Conservation (phyloP, 352 stramenopile genomes). For the Pythium apleroticum region DNA sequence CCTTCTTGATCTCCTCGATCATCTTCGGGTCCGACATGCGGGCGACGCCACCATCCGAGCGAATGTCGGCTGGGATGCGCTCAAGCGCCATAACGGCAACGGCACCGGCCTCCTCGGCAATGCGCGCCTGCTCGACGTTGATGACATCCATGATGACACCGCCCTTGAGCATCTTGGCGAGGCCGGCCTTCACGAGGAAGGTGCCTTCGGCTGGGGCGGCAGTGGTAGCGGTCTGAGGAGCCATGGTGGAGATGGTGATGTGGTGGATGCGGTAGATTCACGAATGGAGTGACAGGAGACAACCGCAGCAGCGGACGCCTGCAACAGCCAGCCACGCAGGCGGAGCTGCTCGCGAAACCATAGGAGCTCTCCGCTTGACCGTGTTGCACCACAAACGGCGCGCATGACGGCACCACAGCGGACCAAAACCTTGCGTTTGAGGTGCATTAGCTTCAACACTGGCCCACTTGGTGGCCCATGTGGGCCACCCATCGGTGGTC, state of each 20-base stretch:
- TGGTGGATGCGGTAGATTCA: constrained; percentile 17
- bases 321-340: neutral
- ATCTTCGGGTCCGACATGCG: constrained; percentile 97
- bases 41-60: constrained; percentile 94
- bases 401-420: constrained; percentile 18
- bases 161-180: constrained; percentile 98
- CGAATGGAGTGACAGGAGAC: constrained; percentile 3
- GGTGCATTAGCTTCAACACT: constrained; percentile 31
- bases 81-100: constrained; percentile 99
- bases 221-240: constrained; percentile 30
- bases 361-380: constrained; percentile 6
- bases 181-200: constrained; percentile 93
- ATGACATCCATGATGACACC: constrained; percentile 98
- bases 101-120: constrained; percentile 96
- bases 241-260: constrained; percentile 22
- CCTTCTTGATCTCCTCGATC: constrained; percentile 98
- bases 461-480: constrained; percentile 24
- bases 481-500: constrained; percentile 21
- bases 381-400: constrained; percentile 13
- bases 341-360: constrained; percentile 11
- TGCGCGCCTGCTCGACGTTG: constrained; percentile 92
- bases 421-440: constrained; percentile 22
- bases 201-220: constrained; percentile 66
- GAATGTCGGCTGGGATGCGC: constrained; percentile 97
- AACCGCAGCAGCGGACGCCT: neutral